Conservation (phyloP, 768 basidiomycete genomes). For the Trametes villosa region DNA sequence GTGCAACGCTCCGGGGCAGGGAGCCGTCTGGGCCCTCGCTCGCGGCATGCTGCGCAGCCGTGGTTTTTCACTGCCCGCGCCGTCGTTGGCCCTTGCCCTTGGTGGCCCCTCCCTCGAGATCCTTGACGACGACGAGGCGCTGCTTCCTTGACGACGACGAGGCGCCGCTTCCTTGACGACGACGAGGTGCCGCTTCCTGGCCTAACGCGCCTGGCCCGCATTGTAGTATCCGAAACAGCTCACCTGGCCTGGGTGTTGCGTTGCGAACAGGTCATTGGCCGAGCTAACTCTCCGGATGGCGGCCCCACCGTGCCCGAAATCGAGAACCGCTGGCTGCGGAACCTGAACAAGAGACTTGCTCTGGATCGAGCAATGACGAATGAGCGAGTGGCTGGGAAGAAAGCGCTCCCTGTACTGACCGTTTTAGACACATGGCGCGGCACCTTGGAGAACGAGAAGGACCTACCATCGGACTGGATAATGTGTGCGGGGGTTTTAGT, state of each 20-base stretch:
- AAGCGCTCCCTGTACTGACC: too few species aligned
- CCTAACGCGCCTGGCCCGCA: neutral
- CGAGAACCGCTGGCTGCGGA: neutral
- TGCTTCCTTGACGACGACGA: too few species aligned
- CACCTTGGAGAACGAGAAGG: too few species aligned
- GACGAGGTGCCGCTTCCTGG: neutral
- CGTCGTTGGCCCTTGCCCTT: slow-evolving; percentile 10
- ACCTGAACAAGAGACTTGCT: neutral
- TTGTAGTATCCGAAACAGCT: slow-evolving; percentile 6
- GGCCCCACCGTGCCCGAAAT: neutral
- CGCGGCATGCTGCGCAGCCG: slow-evolving; percentile 1
- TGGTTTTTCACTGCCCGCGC: neutral
- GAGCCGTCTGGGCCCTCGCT: slow-evolving; percentile 12
- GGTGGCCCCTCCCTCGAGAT: neutral
- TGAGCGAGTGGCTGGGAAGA: too few species aligned
- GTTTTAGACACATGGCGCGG: too few species aligned
- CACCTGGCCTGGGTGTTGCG: slow-evolving; percentile 21
- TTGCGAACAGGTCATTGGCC: slow-evolving; percentile 14
- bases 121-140: neutral
- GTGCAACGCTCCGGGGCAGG: slow-evolving; percentile 11
- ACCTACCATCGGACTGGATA: neutral
- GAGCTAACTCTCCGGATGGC: too few species aligned
- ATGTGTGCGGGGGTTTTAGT: too few species aligned
- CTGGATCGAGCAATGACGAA: too few species aligned
- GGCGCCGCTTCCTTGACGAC: too few species aligned